Percentiles rank a stretch among this genome's conserved stretches.
phyloP scores from a whole-genome alignment of 2,329 filamentous ascomycete species.

The Colletotrichum sp. region DNA sequence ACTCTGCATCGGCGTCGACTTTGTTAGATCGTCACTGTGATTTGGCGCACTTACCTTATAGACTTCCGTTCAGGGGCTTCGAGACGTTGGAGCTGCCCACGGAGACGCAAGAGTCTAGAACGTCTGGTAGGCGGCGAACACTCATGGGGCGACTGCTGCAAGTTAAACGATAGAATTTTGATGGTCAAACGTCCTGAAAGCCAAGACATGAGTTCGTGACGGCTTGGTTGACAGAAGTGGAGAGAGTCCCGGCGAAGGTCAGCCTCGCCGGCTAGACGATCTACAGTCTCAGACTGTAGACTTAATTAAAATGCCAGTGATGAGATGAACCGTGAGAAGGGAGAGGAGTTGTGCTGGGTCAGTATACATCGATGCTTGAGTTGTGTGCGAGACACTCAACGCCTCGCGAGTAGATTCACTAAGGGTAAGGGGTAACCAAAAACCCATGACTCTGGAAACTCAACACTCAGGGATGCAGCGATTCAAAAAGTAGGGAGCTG shows the following conservation, averaged over 20 bases:
- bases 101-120: not conserved
- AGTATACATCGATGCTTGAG: not conserved
- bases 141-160: not conserved
- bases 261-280: not conserved
- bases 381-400: not conserved
- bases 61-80: not conserved
- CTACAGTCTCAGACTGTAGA: not conserved
- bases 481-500: not conserved
- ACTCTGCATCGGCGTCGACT: not conserved
- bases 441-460: not conserved
- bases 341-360: not conserved
- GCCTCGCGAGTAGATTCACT: not conserved
- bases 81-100: not conserved
- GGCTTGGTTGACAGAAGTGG: not conserved
- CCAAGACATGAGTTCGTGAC: not conserved
- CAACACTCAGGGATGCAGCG: not conserved
- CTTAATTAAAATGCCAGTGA: not conserved
- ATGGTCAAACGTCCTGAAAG: not conserved
- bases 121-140: not conserved
- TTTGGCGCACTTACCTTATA: not conserved
- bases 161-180: not conserved
- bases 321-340: not conserved
- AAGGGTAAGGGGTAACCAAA: not conserved
- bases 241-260: not conserved
- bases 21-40: not conserved